phyloP scores from a whole-genome alignment of 768 basidiomycete genomes.

The Rhizopogon sp. region DNA sequence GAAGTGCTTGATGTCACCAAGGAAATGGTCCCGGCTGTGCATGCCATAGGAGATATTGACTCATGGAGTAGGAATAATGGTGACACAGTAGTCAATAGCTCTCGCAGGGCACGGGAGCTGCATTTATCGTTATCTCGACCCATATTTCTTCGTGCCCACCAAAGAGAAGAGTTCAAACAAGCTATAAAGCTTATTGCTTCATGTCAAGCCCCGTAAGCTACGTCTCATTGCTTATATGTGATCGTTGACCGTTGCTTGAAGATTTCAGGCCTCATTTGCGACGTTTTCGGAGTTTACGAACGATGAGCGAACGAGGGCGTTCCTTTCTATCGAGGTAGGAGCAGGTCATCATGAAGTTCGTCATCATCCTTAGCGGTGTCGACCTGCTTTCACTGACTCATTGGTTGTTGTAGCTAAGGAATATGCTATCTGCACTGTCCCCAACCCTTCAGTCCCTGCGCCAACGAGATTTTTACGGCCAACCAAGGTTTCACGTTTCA shows the following conservation, averaged over 20 bases:
- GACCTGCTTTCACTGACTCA: constrained; percentile 1
- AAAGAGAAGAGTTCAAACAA: constrained; percentile 66
- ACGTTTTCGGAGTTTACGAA: constrained; percentile 67
- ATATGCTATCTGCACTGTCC: constrained; percentile 49
- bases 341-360: constrained; percentile 77
- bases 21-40: constrained; percentile 40
- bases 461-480: constrained; percentile 74
- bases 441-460: constrained; percentile 56
- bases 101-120: constrained; percentile 38
- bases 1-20: constrained; percentile 42
- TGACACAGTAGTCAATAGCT: neutral
- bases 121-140: constrained; percentile 88
- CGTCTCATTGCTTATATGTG: neutral
- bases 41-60: constrained; percentile 33
- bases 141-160: constrained; percentile 72
- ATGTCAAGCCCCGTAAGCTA: constrained; percentile 39
- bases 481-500: constrained; percentile 85
- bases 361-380: constrained; percentile 3
- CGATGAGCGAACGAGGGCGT: constrained; percentile 77
- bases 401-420: constrained; percentile 45
- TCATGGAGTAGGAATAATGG: constrained; percentile 1
- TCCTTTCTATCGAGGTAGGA: constrained; percentile 77
- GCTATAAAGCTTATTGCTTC: constrained; percentile 52
- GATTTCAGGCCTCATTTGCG: constrained; percentile 72
- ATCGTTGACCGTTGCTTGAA: constrained; percentile 23